These are phyloP conservation scores for Saccharata proteae DNA, from an alignment of 2,329 filamentous ascomycete genomes.

Conservation along the genomic window DNA sequence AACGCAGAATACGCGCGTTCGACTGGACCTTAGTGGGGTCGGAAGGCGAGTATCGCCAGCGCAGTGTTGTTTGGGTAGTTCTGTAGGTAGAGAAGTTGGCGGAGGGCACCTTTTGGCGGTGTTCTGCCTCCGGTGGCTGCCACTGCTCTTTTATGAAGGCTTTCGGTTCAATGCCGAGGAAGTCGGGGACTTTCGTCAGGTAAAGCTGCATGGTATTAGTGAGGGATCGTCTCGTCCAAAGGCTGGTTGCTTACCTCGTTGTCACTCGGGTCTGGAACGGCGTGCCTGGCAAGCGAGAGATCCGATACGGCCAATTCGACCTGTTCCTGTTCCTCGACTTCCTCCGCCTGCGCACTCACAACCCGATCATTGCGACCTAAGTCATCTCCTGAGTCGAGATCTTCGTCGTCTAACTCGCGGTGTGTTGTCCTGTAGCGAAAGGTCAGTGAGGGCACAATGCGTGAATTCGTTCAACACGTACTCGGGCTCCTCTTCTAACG, in stretches of 20 bases:
- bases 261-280: slow-evolving; percentile 57
- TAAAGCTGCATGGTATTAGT: slow-evolving; percentile 42
- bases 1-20: slow-evolving; percentile 62
- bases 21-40: slow-evolving; percentile 56
- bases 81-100: slow-evolving; percentile 47
- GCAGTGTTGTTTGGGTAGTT: slow-evolving; percentile 54
- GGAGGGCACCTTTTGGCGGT: slow-evolving; percentile 37
- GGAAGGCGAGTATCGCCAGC: slow-evolving; percentile 56
- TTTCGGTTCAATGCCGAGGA: slow-evolving; percentile 57
- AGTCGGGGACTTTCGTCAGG: slow-evolving; percentile 58
- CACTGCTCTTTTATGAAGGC: slow-evolving; percentile 56
- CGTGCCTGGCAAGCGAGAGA: slow-evolving; percentile 55
- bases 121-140: slow-evolving; percentile 48
- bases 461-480: slow-evolving; percentile 3
- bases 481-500: slow-evolving; percentile 15
- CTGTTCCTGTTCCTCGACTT: slow-evolving; percentile 29
- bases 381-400: slow-evolving; percentile 51
- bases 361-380: slow-evolving; percentile 52
- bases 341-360: slow-evolving; percentile 34
- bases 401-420: slow-evolving; percentile 48
- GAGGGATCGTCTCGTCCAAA: not conserved
- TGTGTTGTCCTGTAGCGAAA: slow-evolving; percentile 16
- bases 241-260: slow-evolving; percentile 42
- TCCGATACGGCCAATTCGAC: slow-evolving; percentile 34
- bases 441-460: not conserved